phyloP scores from a whole-genome alignment of 805 yeast species.

The Pichia kluyveri region DNA sequence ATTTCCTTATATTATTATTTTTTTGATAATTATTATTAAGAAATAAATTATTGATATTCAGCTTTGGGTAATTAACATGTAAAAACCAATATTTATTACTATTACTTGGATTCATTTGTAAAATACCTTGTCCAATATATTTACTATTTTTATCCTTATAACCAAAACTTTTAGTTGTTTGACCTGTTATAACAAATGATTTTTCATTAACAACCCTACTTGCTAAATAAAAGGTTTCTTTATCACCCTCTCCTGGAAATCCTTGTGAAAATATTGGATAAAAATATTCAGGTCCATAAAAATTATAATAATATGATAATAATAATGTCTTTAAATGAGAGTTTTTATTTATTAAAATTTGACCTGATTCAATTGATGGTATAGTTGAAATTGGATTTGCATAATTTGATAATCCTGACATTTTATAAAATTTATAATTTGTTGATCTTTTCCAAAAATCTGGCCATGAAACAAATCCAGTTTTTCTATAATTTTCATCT shows the following conservation, averaged over 20 bases:
- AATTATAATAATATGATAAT: conserved; percentile 55
- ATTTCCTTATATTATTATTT: conserved; percentile 15
- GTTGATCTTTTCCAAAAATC: conserved; percentile 64
- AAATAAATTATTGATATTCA: conserved; percentile 16
- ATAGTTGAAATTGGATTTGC: conserved; percentile 31
- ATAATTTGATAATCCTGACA: conserved; percentile 31
- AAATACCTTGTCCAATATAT: conserved; percentile 24
- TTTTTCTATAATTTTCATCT: conserved; percentile 35
- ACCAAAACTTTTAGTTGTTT: conserved; percentile 24
- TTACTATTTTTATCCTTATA: conserved; percentile 16
- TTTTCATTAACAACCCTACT: conserved; percentile 36
- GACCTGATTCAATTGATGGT: conserved; percentile 65
- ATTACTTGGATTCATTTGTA: conserved; percentile 23
- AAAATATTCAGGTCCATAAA: conserved; percentile 56
- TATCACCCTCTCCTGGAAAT: conserved; percentile 72
- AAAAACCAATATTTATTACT: conserved; percentile 18
- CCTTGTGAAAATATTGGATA: conserved; percentile 66
- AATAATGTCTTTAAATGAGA: conserved; percentile 50
- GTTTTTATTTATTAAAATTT: conserved; percentile 51
- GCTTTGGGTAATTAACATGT: conserved; percentile 26
- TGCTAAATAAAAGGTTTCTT: conserved; percentile 67
- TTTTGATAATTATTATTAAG: conserved; percentile 14
- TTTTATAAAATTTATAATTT: conserved; percentile 45
- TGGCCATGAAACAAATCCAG: conserved; percentile 61
- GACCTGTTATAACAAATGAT: conserved; percentile 20